These are phyloP conservation scores for Epichloe coenophiala DNA, from an alignment of 2,329 filamentous ascomycete genomes.

Conservation along the genomic window DNA sequence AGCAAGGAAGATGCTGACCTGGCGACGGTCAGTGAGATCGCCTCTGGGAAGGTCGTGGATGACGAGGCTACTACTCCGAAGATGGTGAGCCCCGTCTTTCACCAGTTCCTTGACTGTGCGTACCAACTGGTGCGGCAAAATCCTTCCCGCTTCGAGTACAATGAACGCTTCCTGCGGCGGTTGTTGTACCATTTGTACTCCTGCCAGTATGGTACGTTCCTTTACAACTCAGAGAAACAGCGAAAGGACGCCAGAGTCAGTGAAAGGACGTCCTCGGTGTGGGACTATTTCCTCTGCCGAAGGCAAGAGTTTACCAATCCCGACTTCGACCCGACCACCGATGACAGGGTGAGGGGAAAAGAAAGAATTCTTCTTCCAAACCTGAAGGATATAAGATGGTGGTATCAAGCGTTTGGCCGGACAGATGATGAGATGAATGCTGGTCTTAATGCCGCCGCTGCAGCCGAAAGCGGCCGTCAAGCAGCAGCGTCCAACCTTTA, in stretches of 20 bases:
- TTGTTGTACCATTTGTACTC: slow-evolving; percentile 90
- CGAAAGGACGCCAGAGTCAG: slow-evolving; percentile 55
- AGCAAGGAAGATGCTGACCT: slow-evolving; percentile 47
- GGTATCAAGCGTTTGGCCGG: slow-evolving; percentile 76
- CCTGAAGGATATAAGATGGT: slow-evolving; percentile 75
- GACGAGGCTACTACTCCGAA: slow-evolving; percentile 65
- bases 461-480: slow-evolving; percentile 30
- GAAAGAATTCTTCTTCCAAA: slow-evolving; percentile 76
- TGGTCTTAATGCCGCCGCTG: slow-evolving; percentile 39
- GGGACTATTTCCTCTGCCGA: slow-evolving; percentile 86
- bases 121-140: slow-evolving; percentile 82
- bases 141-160: slow-evolving; percentile 86
- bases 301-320: slow-evolving; percentile 71
- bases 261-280: slow-evolving; percentile 72
- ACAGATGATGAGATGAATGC: slow-evolving; percentile 90
- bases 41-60: slow-evolving; percentile 28
- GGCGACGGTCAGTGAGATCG: slow-evolving; percentile 31
- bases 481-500: slow-evolving; percentile 23
- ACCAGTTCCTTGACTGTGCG: slow-evolving; percentile 90
- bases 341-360: slow-evolving; percentile 66
- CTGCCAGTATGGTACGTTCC: slow-evolving; percentile 91
- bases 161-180: slow-evolving; percentile 80
- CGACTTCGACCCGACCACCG: slow-evolving; percentile 58
- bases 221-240: slow-evolving; percentile 90
- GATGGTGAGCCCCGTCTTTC: slow-evolving; percentile 91